These are phyloP conservation scores for Dalbergia cochinchinensis DNA, from an alignment of 306 rosid species.

Conservation along the genomic window DNA sequence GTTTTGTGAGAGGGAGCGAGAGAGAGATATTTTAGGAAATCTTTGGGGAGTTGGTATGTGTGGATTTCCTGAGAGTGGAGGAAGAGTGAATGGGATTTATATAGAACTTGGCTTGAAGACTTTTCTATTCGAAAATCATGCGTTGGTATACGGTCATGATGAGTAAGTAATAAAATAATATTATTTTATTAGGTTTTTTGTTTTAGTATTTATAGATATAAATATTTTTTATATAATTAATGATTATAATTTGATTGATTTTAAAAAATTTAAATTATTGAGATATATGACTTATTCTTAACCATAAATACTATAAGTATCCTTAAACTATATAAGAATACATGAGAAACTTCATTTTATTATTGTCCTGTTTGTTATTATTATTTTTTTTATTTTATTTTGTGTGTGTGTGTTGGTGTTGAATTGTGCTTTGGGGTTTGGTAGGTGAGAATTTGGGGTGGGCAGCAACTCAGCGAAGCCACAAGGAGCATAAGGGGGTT, in stretches of 20 bases:
- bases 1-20: background rate
- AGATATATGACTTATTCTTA: too few relatives aligned
- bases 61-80: slow-evolving; percentile 46
- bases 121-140: background rate
- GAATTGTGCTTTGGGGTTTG: slow-evolving; percentile 18
- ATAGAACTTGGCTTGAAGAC: slow-evolving; percentile 37
- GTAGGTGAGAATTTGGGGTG: slow-evolving; percentile 60
- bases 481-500: slow-evolving; percentile 51
- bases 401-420: background rate
- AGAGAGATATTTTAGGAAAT: slow-evolving; percentile 23
- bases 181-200: too few relatives aligned
- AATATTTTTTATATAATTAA: too few relatives aligned
- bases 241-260: too few relatives aligned
- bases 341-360: too few relatives aligned
- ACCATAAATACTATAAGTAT: too few relatives aligned
- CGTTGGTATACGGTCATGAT: background rate
- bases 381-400: background rate
- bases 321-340: too few relatives aligned
- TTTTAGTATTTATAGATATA: too few relatives aligned
- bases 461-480: slow-evolving; percentile 40
- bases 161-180: too few relatives aligned
- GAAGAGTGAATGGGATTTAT: slow-evolving; percentile 38
- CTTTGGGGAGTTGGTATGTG: background rate
- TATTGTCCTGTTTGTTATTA: too few relatives aligned
- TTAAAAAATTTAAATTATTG: too few relatives aligned